Evolutionary conservation across 2,329 filamentous ascomycete genomes (phyloP).

Genomic region (Fusarium buxicola): DNA sequence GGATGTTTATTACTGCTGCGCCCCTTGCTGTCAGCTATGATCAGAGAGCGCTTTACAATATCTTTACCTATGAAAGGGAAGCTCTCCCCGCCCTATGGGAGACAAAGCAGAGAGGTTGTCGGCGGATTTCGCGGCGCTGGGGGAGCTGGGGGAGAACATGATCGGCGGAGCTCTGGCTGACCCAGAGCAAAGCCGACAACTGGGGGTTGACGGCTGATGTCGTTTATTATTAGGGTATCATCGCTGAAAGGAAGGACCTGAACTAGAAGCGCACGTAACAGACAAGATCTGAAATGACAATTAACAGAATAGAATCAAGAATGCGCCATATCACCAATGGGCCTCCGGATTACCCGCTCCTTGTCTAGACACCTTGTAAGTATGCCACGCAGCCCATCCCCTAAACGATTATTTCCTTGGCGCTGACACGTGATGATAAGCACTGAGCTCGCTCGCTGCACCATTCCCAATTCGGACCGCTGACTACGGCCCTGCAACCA

Average conservation of each 20-base stretch:
- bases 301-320: slow-evolving; percentile 31
- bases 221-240: slow-evolving; percentile 61
- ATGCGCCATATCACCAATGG: slow-evolving; percentile 40
- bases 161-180: slow-evolving; percentile 42
- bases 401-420: slow-evolving; percentile 26
- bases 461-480: neutral
- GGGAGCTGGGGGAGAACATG: slow-evolving; percentile 70
- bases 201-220: slow-evolving; percentile 49
- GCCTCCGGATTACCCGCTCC: slow-evolving; percentile 33
- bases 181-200: slow-evolving; percentile 48
- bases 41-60: neutral
- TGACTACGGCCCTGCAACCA: slow-evolving; percentile 45
- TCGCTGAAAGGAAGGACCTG: slow-evolving; percentile 51
- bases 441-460: slow-evolving; percentile 3
- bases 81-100: slow-evolving; percentile 63
- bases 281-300: slow-evolving; percentile 29
- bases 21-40: slow-evolving; percentile 41
- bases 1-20: slow-evolving; percentile 54
- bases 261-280: slow-evolving; percentile 26
- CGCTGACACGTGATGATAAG: slow-evolving; percentile 34
- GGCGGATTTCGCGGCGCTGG: slow-evolving; percentile 71
- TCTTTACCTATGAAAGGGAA: slow-evolving; percentile 68
- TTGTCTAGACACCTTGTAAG: slow-evolving; percentile 38
- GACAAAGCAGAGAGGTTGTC: slow-evolving; percentile 71
- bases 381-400: slow-evolving; percentile 40